Conservation (phyloP, 345 rosid species). For the Salix arbutifolia region DNA sequence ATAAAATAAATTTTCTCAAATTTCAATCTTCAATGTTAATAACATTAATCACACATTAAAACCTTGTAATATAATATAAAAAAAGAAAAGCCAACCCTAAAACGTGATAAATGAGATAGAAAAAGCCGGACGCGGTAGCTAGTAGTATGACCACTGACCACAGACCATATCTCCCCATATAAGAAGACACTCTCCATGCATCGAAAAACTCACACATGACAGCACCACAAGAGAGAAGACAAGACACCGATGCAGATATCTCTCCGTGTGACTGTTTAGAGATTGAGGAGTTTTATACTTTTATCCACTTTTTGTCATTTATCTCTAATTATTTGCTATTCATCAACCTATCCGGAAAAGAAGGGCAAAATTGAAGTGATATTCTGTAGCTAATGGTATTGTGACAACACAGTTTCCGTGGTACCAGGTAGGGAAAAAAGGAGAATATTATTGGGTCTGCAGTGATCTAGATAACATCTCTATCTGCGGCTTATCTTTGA, state of each 20-base stretch:
- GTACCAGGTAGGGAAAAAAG: background rate
- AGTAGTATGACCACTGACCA: background rate
- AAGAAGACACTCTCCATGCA: too few relatives aligned
- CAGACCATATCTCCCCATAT: background rate
- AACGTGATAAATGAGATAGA: background rate
- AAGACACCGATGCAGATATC: background rate
- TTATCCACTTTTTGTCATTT: background rate
- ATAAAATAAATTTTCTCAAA: too few relatives aligned
- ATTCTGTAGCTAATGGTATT: background rate
- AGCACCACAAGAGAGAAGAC: background rate
- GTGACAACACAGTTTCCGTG: background rate
- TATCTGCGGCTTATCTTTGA: constrained; percentile 46
- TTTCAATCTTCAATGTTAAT: too few relatives aligned
- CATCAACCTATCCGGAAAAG: too few relatives aligned
- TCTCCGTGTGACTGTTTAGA: background rate
- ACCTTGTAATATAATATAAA: too few relatives aligned
- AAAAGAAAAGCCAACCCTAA: background rate
- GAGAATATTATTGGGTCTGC: constrained; percentile 36
- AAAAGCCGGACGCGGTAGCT: background rate
- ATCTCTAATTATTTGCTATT: background rate
- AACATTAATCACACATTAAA: too few relatives aligned
- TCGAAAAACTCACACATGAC: background rate
- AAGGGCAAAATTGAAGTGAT: background rate
- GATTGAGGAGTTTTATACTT: background rate
- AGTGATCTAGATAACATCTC: constrained; percentile 36